These are phyloP conservation scores for Chytriomyces sp. DNA, from an alignment of 192 early-diverging fungal species.

Conservation along the genomic window DNA sequence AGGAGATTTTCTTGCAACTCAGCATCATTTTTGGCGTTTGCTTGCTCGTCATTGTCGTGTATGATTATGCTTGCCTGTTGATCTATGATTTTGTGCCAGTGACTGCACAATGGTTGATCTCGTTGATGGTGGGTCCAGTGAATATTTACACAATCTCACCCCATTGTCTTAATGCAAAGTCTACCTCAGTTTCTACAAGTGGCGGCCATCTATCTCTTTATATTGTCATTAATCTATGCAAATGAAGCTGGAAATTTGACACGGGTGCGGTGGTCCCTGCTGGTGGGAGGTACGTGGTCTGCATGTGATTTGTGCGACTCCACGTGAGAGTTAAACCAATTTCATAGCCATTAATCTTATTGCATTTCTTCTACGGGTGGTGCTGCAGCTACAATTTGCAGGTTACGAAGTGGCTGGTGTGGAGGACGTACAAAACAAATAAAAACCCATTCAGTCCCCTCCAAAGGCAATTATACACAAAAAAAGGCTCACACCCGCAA, in stretches of 20 bases:
- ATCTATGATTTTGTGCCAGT: constrained; percentile 1
- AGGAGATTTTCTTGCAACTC: constrained; percentile 30
- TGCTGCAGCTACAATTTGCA: constrained; percentile 15
- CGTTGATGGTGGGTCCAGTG: constrained; percentile 7
- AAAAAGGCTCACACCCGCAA: neutral
- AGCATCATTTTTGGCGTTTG: constrained; percentile 18
- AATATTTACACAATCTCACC: neutral
- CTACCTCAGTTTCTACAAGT: constrained; percentile 22
- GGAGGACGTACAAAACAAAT: constrained; percentile 7
- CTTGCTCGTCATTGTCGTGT: constrained; percentile 22
- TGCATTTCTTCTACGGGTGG: constrained; percentile 16
- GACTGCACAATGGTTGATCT: constrained; percentile 23
- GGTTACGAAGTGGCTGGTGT: constrained; percentile 6
- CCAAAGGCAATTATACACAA: neutral
- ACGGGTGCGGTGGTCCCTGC: neutral
- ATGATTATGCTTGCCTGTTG: constrained; percentile 18
- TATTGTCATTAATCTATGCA: constrained; percentile 29
- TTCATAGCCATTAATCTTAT: constrained; percentile 7
- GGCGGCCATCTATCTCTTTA: constrained; percentile 15
- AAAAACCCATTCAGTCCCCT: neutral
- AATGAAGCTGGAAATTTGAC: constrained; percentile 20
- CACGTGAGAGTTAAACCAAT: neutral
- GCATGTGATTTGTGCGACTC: neutral
- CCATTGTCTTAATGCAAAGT: neutral
- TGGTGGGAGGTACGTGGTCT: neutral